phyloP scores from a whole-genome alignment of 805 yeast genomes.

The Metschnikowia hibisci region DNA sequence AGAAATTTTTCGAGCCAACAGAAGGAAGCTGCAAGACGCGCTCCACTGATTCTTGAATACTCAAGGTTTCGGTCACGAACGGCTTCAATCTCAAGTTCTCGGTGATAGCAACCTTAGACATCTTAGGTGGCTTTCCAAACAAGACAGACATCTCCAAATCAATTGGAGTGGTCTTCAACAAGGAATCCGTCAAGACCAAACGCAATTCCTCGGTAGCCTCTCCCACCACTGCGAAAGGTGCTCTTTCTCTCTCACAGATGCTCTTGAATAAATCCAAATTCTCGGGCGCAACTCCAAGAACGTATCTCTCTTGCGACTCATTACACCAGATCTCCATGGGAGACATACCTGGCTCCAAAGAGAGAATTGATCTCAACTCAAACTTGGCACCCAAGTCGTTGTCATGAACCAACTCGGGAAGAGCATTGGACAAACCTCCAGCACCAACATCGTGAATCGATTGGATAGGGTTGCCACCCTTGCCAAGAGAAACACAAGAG shows the following conservation, averaged over 20 bases:
- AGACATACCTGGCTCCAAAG: constrained; percentile 96
- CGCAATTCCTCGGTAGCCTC: constrained; percentile 84
- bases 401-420: constrained; percentile 97
- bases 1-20: constrained; percentile 91
- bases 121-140: constrained; percentile 96
- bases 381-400: constrained; percentile 92
- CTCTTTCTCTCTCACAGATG: constrained; percentile 92
- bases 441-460: constrained; percentile 99
- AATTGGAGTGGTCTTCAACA: constrained; percentile 80
- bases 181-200: constrained; percentile 72
- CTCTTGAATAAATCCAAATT: constrained; percentile 67
- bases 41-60: constrained; percentile 60
- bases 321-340: constrained; percentile 99
- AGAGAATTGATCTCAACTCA: constrained; percentile 84
- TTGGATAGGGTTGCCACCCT: constrained; percentile 67
- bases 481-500: constrained; percentile 82
- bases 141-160: constrained; percentile 92
- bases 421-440: constrained; percentile 95
- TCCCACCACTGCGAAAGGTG: constrained; percentile 95
- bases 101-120: constrained; percentile 73
- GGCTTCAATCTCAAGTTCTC: constrained; percentile 50
- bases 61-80: constrained; percentile 30
- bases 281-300: constrained; percentile 81
- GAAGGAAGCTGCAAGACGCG: constrained; percentile 88
- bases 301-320: constrained; percentile 98